phyloP scores from a whole-genome alignment of 1,284 basidiomycete genomes.

The Mycosarcoma maydis region DNA sequence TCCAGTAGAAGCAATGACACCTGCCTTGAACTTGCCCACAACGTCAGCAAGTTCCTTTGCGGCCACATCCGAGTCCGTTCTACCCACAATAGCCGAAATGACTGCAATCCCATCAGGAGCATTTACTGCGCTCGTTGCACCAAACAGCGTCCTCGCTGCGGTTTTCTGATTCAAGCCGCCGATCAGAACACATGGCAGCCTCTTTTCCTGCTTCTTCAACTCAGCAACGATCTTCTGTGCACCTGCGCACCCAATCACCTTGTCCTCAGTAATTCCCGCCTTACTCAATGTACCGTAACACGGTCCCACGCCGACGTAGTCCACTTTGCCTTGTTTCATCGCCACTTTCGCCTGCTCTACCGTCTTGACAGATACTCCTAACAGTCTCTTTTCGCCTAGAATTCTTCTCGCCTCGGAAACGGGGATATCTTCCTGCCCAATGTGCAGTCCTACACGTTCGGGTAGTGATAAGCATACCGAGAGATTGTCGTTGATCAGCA shows the following conservation, averaged over 20 bases:
- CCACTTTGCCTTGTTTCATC: conserved; percentile 68
- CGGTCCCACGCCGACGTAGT: conserved; percentile 86
- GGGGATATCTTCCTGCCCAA: conserved; percentile 91
- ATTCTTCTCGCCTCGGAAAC: conserved; percentile 72
- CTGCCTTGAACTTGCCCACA: conserved; percentile 65
- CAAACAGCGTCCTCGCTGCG: conserved; percentile 54
- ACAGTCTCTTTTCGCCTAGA: conserved; percentile 77
- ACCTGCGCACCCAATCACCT: conserved; percentile 52
- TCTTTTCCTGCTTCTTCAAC: conserved; percentile 12
- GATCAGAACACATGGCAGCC: conserved; percentile 62
- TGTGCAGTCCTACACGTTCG: conserved; percentile 80
- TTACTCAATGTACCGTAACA: conserved; percentile 67
- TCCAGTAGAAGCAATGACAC: conserved; percentile 21
- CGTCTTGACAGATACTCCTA: conserved; percentile 84
- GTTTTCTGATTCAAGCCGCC: conserved; percentile 62
- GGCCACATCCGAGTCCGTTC: conserved; percentile 73
- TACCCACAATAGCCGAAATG: conserved; percentile 86
- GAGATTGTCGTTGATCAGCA: conserved; percentile 79
- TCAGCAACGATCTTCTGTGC: conserved; percentile 49
- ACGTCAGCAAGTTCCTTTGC: conserved; percentile 69
- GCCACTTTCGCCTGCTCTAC: conserved; percentile 47
- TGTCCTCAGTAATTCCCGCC: conserved; percentile 58
- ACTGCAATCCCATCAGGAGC: conserved; percentile 78
- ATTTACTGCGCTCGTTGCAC: conserved; percentile 38
- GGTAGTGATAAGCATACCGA: conserved; percentile 57